phyloP scores from a whole-genome alignment of 208 protist genomes.

The Trichomonas tenax region DNA sequence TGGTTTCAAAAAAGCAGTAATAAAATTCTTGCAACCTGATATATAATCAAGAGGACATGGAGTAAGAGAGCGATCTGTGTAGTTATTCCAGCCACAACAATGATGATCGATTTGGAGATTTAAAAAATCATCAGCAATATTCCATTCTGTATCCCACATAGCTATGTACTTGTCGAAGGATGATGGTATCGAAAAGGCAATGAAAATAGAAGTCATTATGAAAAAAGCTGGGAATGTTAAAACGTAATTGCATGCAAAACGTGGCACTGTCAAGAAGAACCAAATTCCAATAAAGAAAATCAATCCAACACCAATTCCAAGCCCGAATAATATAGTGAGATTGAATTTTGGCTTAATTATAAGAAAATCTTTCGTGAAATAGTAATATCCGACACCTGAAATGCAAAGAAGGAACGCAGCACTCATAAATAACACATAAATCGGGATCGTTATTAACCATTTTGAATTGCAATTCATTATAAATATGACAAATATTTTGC shows the following conservation, averaged over 20 bases:
- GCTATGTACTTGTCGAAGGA: neutral
- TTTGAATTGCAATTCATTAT: no score
- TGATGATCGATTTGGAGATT: neutral
- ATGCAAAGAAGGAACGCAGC: neutral
- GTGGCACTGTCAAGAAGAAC: neutral
- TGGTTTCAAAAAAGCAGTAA: neutral
- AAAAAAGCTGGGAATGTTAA: neutral
- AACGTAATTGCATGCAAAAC: neutral
- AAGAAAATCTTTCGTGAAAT: neutral
- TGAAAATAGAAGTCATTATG: neutral
- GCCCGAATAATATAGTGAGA: neutral
- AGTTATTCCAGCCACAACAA: neutral
- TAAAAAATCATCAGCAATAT: neutral
- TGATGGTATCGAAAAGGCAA: neutral
- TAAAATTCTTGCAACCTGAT: neutral
- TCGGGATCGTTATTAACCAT: neutral
- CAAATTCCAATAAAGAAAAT: neutral
- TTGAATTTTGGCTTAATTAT: neutral
- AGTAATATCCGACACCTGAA: neutral
- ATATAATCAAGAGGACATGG: neutral
- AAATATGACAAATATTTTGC: no score
- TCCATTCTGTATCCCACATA: neutral
- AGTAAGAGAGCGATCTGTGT: neutral
- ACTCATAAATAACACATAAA: neutral
- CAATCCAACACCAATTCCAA: neutral